These are phyloP conservation scores for Phytophthora pinifolia DNA, from an alignment of 352 stramenopile genomes.

Conservation along the genomic window DNA sequence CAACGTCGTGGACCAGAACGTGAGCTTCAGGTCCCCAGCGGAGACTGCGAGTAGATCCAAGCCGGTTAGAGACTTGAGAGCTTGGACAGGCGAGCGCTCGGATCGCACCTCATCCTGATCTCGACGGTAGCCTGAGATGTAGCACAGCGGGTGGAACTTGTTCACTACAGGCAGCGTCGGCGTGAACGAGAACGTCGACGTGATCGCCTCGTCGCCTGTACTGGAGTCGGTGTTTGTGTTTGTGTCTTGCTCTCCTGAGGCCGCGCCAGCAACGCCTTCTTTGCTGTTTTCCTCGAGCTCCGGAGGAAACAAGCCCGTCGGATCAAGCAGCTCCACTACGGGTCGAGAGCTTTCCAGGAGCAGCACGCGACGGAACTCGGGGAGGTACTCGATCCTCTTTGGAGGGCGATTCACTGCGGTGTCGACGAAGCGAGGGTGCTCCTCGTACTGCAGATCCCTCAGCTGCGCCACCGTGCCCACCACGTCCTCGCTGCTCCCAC, in stretches of 20 bases:
- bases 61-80: conserved; percentile 60
- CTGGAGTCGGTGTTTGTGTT: background rate
- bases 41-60: conserved; percentile 72
- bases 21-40: conserved; percentile 74
- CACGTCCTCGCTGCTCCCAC: conserved; percentile 24
- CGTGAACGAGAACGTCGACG: conserved; percentile 26
- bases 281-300: conserved; percentile 32
- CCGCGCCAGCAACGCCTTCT: background rate
- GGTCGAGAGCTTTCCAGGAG: conserved; percentile 65
- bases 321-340: conserved; percentile 68
- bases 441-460: conserved; percentile 75
- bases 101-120: conserved; percentile 79
- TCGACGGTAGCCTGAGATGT: conserved; percentile 63
- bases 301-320: conserved; percentile 37
- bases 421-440: conserved; percentile 55
- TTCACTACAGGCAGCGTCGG: conserved; percentile 54
- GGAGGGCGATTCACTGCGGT: conserved; percentile 51
- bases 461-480: conserved; percentile 42
- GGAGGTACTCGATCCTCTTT: conserved; percentile 55
- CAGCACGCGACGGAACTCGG: conserved; percentile 60
- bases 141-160: conserved; percentile 76
- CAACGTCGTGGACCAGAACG: conserved; percentile 67
- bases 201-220: conserved; percentile 10
- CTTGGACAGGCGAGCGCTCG: conserved; percentile 75
- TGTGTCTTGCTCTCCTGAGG: conserved; percentile 11